Percentiles rank a stretch among this genome's conserved stretches.
phyloP scores from a whole-genome alignment of 208 protist species.

The Leishmania tropica region DNA sequence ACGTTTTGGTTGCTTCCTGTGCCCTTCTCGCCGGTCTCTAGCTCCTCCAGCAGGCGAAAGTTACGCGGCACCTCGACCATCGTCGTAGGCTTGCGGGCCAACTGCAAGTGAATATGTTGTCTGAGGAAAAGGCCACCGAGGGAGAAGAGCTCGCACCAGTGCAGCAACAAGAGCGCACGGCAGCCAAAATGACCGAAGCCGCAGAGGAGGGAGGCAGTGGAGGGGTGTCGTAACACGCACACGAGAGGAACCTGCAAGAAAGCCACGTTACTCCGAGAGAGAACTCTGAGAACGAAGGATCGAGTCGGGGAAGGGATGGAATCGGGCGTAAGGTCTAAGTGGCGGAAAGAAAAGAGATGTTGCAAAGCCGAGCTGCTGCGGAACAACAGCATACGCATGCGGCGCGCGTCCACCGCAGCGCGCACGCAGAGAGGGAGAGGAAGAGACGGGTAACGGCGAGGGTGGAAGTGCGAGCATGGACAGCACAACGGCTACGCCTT shows the following conservation, averaged over 20 bases:
- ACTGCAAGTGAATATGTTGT: background rate
- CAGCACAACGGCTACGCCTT: background rate
- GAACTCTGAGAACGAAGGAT: background rate
- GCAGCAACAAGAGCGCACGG: background rate
- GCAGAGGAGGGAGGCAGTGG: background rate
- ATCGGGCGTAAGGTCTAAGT: background rate
- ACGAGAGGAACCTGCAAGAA: background rate
- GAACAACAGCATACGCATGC: background rate
- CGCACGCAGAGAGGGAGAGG: background rate
- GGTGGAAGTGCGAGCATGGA: background rate
- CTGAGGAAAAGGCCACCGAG: background rate
- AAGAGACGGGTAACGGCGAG: background rate
- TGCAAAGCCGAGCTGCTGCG: background rate
- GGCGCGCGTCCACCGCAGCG: background rate
- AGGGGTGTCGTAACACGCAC: background rate
- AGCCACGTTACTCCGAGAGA: background rate
- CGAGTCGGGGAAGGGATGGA: too few species aligned
- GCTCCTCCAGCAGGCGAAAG: conserved; percentile 89
- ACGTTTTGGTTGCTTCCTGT: conserved; percentile 88
- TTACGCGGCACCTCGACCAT: conserved; percentile 93
- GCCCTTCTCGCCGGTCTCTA: conserved; percentile 93
- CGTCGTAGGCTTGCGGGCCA: background rate
- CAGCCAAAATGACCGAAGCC: too few species aligned
- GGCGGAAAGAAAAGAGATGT: background rate
- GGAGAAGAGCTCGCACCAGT: background rate